Evolutionary conservation across 331 rosid species (phyloP), one percentile per base, ranked within the genome.

Genomic region (Acacia pycnantha): DNA sequence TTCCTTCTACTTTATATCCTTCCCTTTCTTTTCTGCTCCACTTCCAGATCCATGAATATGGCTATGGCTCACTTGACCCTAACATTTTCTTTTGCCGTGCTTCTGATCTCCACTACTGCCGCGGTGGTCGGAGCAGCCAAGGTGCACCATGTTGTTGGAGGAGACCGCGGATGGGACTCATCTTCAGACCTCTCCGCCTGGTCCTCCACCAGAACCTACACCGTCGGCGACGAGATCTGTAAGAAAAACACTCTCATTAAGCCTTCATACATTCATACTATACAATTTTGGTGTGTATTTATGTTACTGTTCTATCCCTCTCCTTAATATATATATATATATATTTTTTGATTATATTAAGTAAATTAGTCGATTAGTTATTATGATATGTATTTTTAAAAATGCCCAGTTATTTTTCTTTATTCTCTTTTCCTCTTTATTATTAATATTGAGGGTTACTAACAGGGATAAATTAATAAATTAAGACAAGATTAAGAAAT

Each of bases 181-280:
- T 66, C 83, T 22, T 77, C 94, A 8, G 86, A 83, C 81, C 84
- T 94, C 75, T 22, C 73, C 59, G 87, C 93, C 3, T 92, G 98
- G 98, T 84, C 97, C 37, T 81, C 91, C 37, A 83, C 76, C 56
- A 90, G 80, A 35, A 16, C 70, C 48, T 94, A 90, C 48, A 71
- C 88, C 79, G 92, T 91, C 72, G 98, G 98, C 82, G 98, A 94
- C 70, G 84, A 87, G 73, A 85, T 94, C 82, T 94, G 98, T 92
- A 59, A 88, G 94, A 48, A 54, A 21, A 21, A n/a, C 27, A 12
- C 9, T 13, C 35, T 4, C 16, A 58, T 10, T 24, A 37, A 1
- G 13, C 31, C 7, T n/a, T n/a, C 1, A 11, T 26, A 4, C 35
- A 7, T 43, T 37, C 41, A 6, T 19, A 53, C 11, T 19, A 19